Evolutionary conservation across 208 protist species (phyloP).

Genomic region (Acanthamoeba triangularis): DNA sequence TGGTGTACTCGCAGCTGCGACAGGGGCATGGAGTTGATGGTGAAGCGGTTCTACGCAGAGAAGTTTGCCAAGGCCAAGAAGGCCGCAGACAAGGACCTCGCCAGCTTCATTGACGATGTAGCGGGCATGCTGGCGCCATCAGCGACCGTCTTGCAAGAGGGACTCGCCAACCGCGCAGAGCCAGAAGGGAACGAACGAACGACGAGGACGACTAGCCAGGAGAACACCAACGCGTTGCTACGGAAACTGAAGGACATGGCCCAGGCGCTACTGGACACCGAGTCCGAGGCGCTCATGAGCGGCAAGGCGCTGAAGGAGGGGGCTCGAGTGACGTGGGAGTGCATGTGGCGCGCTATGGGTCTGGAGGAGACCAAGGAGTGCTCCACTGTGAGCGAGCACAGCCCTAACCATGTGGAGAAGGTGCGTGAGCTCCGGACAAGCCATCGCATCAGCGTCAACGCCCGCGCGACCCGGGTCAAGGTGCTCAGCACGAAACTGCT

Average conservation of each 20-base stretch:
- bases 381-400: no score
- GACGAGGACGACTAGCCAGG: no score
- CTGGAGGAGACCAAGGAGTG: background rate
- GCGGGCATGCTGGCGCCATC: background rate
- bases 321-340: background rate
- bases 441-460: no score
- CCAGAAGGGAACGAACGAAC: background rate
- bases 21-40: constrained; percentile 32
- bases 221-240: background rate
- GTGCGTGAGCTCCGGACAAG: no score
- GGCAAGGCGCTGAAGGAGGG: background rate
- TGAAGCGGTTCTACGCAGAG: constrained; percentile 54
- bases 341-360: background rate
- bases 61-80: constrained; percentile 31
- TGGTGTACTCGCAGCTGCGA: constrained; percentile 25
- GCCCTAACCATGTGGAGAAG: no score
- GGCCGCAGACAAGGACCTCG: constrained; percentile 1
- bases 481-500: background rate
- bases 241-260: background rate
- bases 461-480: background rate
- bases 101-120: background rate
- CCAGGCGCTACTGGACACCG: background rate
- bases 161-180: background rate
- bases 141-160: background rate
- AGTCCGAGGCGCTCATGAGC: background rate